Evolutionary conservation across 352 stramenopile species (phyloP), one percentile per base, ranked within the genome.

Genomic region (Globisporangium abappressorium): DNA sequence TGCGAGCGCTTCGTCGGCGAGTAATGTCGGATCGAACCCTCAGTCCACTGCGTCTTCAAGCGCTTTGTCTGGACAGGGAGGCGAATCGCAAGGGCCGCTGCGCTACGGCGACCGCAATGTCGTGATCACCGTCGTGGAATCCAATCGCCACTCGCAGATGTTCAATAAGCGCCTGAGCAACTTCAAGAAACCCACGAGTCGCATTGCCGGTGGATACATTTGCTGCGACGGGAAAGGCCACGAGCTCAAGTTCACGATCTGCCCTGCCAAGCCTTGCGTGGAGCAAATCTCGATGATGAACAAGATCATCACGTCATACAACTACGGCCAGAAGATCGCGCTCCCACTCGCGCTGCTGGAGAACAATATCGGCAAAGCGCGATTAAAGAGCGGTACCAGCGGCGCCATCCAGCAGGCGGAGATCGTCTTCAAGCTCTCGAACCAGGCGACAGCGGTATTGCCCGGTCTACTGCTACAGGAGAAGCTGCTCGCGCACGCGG

Each of bases 121-220:
- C 0, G 79, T 78, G 11, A 90, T 95, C 61, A 80, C 77, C 1
- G 84, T 95, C 24, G 72, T 92, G 14, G 85, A 93, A 43, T 91
- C 82, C 15, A 92, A 94, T 60, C 85, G 87, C n/a, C 87, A 94
- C 72, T 91, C 85, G 54, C 74, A 89, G 26, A 87, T 90, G 82
- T 94, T 84, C 67, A 95, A 93, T 69, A 94, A 93, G 68, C 80
- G 85, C 51, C 70, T 95, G 22, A 93, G 76, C 54, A 95, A 95
- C 72, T 95, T 92, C 46, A 95, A 95, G 67, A 95, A 95, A 57
- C 82, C 83, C 7, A 95, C 87, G 46, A 92, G 82, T 60, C 78
- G 77, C 57, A 94, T 95, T 64, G 70, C 70, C 18, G 87, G 87
- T 36, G 87, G 87, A 7, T 95, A 95, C 79, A 90, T 95, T 72